Evolutionary conservation across 352 stramenopile species (phyloP).

Genomic region (Phytophthora crassamura): DNA sequence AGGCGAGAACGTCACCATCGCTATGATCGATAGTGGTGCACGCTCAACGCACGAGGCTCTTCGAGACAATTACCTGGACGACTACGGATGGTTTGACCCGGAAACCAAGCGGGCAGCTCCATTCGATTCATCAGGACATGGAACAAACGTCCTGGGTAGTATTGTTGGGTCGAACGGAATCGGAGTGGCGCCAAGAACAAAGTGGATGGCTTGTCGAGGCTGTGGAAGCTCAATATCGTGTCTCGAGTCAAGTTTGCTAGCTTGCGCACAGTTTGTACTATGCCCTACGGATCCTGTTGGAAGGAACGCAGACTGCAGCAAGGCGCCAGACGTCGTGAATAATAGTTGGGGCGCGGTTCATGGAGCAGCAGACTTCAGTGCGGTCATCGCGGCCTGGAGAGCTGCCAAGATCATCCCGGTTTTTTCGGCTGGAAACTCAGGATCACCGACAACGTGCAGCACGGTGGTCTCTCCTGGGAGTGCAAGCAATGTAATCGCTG

Average conservation of each 20-base stretch:
- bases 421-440: conserved; percentile 51
- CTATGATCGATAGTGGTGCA: conserved; percentile 52
- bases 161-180: conserved; percentile 22
- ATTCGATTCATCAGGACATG: conserved; percentile 28
- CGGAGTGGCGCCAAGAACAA: conserved; percentile 17
- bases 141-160: conserved; percentile 19
- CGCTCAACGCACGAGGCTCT: conserved; percentile 44
- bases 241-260: conserved; percentile 44
- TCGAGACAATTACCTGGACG: conserved; percentile 22
- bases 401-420: conserved; percentile 52
- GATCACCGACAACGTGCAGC: conserved; percentile 29
- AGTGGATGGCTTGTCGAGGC: conserved; percentile 36
- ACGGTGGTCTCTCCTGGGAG: conserved; percentile 42
- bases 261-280: conserved; percentile 59
- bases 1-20: conserved; percentile 40
- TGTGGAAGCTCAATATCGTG: conserved; percentile 29
- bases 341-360: conserved; percentile 51
- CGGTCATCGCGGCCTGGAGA: conserved; percentile 47
- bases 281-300: conserved; percentile 54
- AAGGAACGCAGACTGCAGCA: conserved; percentile 44
- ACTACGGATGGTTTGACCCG: conserved; percentile 50
- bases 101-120: conserved; percentile 21
- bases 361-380: conserved; percentile 33
- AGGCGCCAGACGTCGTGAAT: conserved; percentile 56
- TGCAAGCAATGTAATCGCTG: conserved; percentile 43